A percentile compares a stretch with the other conserved stretches of the same genome.
phyloP scores from a whole-genome alignment of 148 eudicot species.

The Rhododendron ovatum region DNA sequence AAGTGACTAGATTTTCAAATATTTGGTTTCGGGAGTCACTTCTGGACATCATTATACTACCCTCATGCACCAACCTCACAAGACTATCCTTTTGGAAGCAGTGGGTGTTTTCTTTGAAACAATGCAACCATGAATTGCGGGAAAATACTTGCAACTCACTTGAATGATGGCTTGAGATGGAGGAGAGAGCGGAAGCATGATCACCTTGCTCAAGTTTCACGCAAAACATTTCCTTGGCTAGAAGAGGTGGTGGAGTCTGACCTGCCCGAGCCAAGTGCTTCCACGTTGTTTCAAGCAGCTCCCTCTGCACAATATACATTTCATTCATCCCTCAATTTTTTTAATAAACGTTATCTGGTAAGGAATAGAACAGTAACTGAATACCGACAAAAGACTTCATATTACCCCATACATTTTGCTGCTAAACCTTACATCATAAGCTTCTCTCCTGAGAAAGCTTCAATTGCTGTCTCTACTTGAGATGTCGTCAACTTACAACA shows the following conservation, averaged over 20 bases:
- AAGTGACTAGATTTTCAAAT: constrained; percentile 38
- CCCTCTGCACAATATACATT: constrained; percentile 31
- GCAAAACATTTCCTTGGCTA: constrained; percentile 62
- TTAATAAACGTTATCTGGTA: background rate
- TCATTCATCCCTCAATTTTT: background rate
- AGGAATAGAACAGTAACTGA: background rate
- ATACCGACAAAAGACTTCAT: background rate
- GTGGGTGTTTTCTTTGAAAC: constrained; percentile 39
- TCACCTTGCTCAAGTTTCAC: constrained; percentile 51
- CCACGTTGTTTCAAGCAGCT: constrained; percentile 71
- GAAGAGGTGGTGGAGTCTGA: constrained; percentile 60
- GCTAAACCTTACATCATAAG: background rate
- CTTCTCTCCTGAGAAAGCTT: background rate
- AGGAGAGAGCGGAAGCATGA: constrained; percentile 51
- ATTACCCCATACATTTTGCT: background rate
- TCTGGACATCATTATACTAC: constrained; percentile 21
- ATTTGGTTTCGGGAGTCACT: constrained; percentile 36
- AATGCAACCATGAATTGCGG: constrained; percentile 54
- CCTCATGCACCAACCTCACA: constrained; percentile 36
- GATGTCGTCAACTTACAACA: background rate
- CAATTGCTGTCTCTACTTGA: background rate
- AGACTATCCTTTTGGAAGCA: constrained; percentile 40
- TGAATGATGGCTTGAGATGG: constrained; percentile 38
- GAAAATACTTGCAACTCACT: constrained; percentile 46
- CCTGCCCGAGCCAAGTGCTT: constrained; percentile 44